Evolutionary conservation across 1,139 yeast genomes (phyloP), one percentile per base, ranked within the genome.

Genomic region (Yamadazyma trypodendri): DNA sequence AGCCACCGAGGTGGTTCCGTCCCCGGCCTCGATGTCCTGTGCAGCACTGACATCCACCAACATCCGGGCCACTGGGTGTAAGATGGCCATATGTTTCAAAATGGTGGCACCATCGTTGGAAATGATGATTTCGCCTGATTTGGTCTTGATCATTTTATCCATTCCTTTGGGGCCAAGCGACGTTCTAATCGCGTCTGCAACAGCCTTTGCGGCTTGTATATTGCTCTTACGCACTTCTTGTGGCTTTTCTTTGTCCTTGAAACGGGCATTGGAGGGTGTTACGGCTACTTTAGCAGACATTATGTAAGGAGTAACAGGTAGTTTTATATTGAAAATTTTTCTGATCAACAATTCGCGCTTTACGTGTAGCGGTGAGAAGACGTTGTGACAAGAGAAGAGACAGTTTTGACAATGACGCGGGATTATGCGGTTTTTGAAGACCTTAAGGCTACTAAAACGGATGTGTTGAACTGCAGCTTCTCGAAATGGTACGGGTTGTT

Each of bases 1-100:
- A 24, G 95, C 98, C 27, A 92, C 98, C 1, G 97, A 83, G 0
- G 99, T 92, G 31, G 99, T 92, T 48, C 99, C 99, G 60, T 92
- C 99, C 41, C 99, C 99, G 16, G 98, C 97, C 61, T 90, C 99
- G 24, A 90, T 84, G 55, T 92, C 98, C 64, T 92, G 98, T 1
- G 98, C 97, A 34, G 92, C 96, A 46, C 96, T 84, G 21, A 94
- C 88, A 59, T 94, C 98, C 35, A 92, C 98, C 52, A 92, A 77
- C 97, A 94, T 92, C 56, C 90, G 83, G 2, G 98, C 98, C 2
- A 97, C 99, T 2, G 99, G 98, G 60, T 89, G 98, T 53, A 94
- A 75, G 31, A 94, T 95, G 8, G 97, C 97, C 94, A 94, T 92
- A 59, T 94, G 97, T 56, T 88, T 84, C 52, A 94, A 72, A 54